Evolutionary conservation across 139 green algal species (phyloP).

Genomic region (Chlamydomonas sp.): DNA sequence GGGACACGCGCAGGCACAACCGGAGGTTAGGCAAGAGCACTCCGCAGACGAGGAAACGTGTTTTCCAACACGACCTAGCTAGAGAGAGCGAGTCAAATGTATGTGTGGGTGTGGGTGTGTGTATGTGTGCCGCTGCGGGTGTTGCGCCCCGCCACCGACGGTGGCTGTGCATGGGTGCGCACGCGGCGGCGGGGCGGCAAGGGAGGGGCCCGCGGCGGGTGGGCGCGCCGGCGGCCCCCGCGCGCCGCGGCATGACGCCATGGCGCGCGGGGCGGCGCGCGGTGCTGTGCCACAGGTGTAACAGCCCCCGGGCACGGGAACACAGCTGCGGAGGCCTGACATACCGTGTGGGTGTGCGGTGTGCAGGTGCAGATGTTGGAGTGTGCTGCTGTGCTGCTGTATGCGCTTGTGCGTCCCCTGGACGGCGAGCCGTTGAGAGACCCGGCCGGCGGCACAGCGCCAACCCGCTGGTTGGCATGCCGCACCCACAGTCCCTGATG

Average conservation of each 20-base stretch:
- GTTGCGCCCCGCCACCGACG: not conserved
- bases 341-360: constrained; percentile 33
- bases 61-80: not conserved
- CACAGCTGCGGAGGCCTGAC: constrained; percentile 43
- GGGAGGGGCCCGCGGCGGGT: not conserved
- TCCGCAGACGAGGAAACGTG: not conserved
- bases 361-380: not conserved
- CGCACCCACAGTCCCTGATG: no score
- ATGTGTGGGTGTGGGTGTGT: not conserved
- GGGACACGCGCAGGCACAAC: not conserved
- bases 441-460: no score
- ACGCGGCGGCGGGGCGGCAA: not conserved
- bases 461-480: no score
- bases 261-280: not conserved
- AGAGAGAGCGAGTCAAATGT: not conserved
- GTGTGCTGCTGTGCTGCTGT: no score
- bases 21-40: not conserved
- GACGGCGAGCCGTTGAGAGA: no score
- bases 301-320: constrained; percentile 39
- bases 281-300: constrained; percentile 59
- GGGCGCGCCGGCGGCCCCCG: not conserved
- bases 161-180: not conserved
- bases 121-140: not conserved
- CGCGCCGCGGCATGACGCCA: constrained; percentile 23
- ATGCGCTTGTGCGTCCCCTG: not conserved